Conservation (phyloP, 164 flowering plant genomes). For the Amborella trichopoda region DNA sequence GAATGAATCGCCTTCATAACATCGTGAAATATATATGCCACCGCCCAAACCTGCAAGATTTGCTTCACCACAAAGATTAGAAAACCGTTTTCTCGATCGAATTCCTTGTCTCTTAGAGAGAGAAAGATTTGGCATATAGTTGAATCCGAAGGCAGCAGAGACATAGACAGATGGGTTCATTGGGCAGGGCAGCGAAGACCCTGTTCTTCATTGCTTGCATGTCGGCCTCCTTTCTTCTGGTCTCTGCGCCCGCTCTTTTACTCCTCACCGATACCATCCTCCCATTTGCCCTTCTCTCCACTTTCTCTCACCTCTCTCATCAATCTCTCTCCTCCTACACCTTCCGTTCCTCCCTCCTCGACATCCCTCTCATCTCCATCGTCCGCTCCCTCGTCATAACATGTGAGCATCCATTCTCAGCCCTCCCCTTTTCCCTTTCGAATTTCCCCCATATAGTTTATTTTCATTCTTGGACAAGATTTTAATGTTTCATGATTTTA, state of each 20-base stretch:
- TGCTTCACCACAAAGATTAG: neutral
- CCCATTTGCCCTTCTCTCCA: conserved; percentile 66
- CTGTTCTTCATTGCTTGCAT: conserved; percentile 59
- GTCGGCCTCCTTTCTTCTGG: conserved; percentile 54
- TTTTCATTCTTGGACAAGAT: neutral
- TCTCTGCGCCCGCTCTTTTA: conserved; percentile 74
- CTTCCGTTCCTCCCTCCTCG: conserved; percentile 62
- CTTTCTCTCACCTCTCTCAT: conserved; percentile 28
- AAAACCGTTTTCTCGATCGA: neutral
- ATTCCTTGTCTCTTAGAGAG: neutral
- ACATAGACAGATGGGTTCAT: no score
- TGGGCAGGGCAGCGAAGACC: conserved; percentile 62
- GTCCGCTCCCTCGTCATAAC: conserved; percentile 56
- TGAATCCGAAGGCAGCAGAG: conserved; percentile 29
- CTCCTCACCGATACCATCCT: conserved; percentile 53
- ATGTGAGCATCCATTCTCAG: conserved; percentile 32
- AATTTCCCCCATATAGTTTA: neutral
- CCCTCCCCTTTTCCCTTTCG: neutral
- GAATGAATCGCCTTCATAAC: no score
- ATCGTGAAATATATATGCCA: no score
- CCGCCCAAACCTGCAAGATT: neutral
- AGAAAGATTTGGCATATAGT: conserved; percentile 56
- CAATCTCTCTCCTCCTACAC: conserved; percentile 43
- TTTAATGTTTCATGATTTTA: neutral
- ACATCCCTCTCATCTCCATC: conserved; percentile 73